A percentile compares a stretch with the other conserved stretches of the same genome.
These are phyloP conservation scores for Angophora floribunda DNA, from an alignment of 345 rosid genomes.

Conservation along the genomic window DNA sequence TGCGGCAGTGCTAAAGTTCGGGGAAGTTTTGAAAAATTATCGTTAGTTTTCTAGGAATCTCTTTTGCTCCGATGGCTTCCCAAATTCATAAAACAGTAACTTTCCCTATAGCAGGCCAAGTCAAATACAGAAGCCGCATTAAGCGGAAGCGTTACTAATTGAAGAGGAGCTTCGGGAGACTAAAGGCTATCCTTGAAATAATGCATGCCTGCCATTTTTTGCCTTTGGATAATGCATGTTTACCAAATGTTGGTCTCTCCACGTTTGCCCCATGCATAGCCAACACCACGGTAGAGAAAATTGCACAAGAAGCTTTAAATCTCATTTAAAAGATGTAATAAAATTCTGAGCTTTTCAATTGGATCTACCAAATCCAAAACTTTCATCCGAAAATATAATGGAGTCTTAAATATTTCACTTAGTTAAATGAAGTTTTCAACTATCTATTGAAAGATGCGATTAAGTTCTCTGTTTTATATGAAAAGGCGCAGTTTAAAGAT, in stretches of 20 bases:
- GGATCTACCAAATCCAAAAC: neutral
- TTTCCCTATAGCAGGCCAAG: neutral
- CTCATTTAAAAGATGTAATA: neutral
- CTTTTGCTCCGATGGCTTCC: neutral
- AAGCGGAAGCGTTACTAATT: neutral
- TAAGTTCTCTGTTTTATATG: too few relatives aligned
- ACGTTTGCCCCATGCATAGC: neutral
- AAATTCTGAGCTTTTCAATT: neutral
- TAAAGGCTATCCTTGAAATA: neutral
- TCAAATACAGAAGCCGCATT: neutral
- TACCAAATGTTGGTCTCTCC: neutral
- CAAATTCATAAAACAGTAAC: neutral
- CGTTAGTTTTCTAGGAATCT: neutral
- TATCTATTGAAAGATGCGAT: too few relatives aligned
- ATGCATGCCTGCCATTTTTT: neutral
- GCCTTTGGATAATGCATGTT: neutral
- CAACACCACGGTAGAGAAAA: neutral
- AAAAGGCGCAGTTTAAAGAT: too few relatives aligned
- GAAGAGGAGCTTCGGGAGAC: neutral
- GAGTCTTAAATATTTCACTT: neutral
- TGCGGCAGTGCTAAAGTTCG: neutral
- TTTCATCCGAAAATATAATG: neutral
- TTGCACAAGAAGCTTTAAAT: neutral
- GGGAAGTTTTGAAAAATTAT: neutral
- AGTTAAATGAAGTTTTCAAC: too few relatives aligned